phyloP scores from a whole-genome alignment of 2,329 filamentous ascomycete genomes.

The Xylaria polymorpha region DNA sequence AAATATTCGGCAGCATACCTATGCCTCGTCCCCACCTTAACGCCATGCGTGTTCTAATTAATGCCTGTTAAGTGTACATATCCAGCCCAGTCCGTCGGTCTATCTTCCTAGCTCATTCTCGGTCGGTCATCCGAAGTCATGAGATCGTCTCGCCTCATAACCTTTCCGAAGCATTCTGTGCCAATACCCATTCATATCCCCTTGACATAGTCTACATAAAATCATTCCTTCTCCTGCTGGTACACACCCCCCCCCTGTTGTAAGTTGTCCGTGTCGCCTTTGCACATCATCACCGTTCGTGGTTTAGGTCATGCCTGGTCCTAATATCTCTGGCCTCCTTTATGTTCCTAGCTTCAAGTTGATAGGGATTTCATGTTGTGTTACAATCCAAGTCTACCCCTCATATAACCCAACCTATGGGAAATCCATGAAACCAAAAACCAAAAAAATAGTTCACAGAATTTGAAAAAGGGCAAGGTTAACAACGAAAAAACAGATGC shows the following conservation, averaged over 20 bases:
- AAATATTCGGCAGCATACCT: background rate
- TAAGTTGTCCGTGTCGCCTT: background rate
- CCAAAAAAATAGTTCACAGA: background rate
- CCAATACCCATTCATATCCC: background rate
- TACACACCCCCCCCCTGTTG: background rate
- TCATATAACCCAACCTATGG: background rate
- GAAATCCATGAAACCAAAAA: background rate
- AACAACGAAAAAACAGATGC: background rate
- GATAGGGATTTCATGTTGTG: background rate
- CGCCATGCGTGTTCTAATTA: slow-evolving; percentile 3
- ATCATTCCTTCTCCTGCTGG: background rate
- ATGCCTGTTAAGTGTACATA: background rate
- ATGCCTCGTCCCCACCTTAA: background rate
- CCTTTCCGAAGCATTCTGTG: background rate
- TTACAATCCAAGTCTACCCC: background rate
- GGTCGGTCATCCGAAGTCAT: background rate
- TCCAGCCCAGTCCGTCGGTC: background rate
- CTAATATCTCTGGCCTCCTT: background rate
- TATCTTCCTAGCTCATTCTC: background rate
- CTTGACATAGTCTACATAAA: background rate
- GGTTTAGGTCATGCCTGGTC: background rate
- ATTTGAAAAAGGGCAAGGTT: background rate
- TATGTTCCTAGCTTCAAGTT: background rate
- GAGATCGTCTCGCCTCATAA: background rate
- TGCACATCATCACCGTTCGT: background rate